A percentile compares a stretch with the other conserved stretches of the same genome.
These are phyloP conservation scores for Brassica juncea DNA, from an alignment of 345 rosid genomes.

Conservation along the genomic window DNA sequence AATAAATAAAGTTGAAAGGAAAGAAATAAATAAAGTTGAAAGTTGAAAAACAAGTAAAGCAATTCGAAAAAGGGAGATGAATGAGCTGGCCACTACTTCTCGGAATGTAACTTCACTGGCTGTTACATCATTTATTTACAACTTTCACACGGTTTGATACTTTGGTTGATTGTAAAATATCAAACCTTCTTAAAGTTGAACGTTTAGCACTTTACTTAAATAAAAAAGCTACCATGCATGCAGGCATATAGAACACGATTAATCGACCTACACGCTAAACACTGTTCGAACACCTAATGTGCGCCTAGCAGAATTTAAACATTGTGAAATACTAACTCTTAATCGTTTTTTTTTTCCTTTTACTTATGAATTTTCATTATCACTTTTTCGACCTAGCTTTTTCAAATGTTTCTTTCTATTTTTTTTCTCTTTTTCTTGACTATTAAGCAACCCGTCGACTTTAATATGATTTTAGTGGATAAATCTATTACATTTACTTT, in stretches of 20 bases:
- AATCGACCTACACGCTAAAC: constrained; percentile 26
- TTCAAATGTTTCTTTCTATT: neutral
- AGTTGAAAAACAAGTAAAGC: constrained; percentile 31
- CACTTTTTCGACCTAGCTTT: constrained; percentile 12
- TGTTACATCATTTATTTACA: constrained; percentile 38
- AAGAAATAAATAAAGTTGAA: constrained; percentile 12
- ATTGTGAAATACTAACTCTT: constrained; percentile 16
- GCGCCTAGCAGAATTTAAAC: constrained; percentile 18
- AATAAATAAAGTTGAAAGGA: constrained; percentile 24
- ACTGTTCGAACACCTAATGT: constrained; percentile 9
- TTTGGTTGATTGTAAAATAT: constrained; percentile 21
- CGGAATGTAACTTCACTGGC: constrained; percentile 39
- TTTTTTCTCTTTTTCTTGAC: constrained; percentile 21
- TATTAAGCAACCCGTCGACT: constrained; percentile 27
- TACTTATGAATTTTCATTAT: neutral
- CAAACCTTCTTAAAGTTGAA: constrained; percentile 4
- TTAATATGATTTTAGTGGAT: constrained; percentile 28
- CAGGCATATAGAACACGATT: neutral
- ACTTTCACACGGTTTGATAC: constrained; percentile 33
- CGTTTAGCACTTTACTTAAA: neutral
- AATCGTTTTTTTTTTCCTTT: neutral
- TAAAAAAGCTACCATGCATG: neutral
- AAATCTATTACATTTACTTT: constrained; percentile 1
- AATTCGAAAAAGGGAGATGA: constrained; percentile 15
- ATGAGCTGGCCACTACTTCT: constrained; percentile 42